A percentile compares a stretch with the other conserved stretches of the same genome.
These are phyloP conservation scores for Brettanomyces bruxellensis DNA, from an alignment of 805 yeast species.

Conservation along the genomic window DNA sequence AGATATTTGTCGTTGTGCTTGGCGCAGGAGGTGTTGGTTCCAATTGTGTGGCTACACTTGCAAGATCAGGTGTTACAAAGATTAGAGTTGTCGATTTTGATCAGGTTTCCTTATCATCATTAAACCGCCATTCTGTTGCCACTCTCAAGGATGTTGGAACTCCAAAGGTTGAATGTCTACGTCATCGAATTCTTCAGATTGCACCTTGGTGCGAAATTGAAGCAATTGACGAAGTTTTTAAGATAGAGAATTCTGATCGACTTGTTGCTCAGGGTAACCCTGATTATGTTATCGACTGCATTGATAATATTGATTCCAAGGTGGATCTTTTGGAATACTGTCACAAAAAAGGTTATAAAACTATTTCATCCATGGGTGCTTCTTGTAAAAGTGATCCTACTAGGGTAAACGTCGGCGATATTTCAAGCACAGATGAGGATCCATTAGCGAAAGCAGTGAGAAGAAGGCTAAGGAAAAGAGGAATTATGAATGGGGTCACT, in stretches of 20 bases:
- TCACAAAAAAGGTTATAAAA: constrained; percentile 47
- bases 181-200: constrained; percentile 53
- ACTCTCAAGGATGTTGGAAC: constrained; percentile 86
- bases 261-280: constrained; percentile 50
- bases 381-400: constrained; percentile 96
- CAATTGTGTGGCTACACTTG: constrained; percentile 86
- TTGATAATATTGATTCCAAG: constrained; percentile 95
- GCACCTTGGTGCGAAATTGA: constrained; percentile 95
- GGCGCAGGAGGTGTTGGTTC: constrained; percentile 99
- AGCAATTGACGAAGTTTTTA: constrained; percentile 72
- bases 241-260: constrained; percentile 51
- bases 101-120: constrained; percentile 85
- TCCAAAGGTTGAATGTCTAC: constrained; percentile 77
- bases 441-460: constrained; percentile 84
- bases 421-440: constrained; percentile 87
- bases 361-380: constrained; percentile 93
- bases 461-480: constrained; percentile 70
- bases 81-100: constrained; percentile 87
- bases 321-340: constrained; percentile 80
- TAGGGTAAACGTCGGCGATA: constrained; percentile 80
- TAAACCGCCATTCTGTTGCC: constrained; percentile 94
- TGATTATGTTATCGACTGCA: constrained; percentile 84
- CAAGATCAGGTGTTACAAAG: constrained; percentile 80
- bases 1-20: constrained; percentile 63
- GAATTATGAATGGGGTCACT: constrained; percentile 68